These are phyloP conservation scores for Epichloe gansuensis DNA, from an alignment of 2,329 filamentous ascomycete genomes.

Conservation along the genomic window DNA sequence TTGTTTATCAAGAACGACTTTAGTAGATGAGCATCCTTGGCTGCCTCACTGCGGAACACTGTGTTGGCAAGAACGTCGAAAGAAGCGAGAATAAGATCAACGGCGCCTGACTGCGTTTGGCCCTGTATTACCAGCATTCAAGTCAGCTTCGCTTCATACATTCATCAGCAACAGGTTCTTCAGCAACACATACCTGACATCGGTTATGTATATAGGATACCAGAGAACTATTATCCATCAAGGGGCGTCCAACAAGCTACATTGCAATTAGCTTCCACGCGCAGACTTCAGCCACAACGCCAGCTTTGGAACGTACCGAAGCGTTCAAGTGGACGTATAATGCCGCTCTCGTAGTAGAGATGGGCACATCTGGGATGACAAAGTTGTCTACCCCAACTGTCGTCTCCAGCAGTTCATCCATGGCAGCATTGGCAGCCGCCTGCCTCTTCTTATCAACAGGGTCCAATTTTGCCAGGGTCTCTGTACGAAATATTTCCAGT, in stretches of 20 bases:
- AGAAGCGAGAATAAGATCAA: slow-evolving; percentile 75
- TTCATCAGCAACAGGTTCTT: background rate
- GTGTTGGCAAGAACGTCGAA: slow-evolving; percentile 86
- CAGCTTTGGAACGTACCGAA: slow-evolving; percentile 42
- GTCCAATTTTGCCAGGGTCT: slow-evolving; percentile 43
- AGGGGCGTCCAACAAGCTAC: slow-evolving; percentile 67
- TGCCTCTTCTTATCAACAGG: slow-evolving; percentile 41
- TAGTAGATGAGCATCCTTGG: slow-evolving; percentile 55
- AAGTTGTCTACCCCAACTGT: slow-evolving; percentile 43
- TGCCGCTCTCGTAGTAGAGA: slow-evolving; percentile 65
- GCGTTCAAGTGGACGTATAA: slow-evolving; percentile 80
- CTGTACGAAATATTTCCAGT: slow-evolving; percentile 45
- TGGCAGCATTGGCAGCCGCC: slow-evolving; percentile 31
- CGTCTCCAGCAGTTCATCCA: slow-evolving; percentile 47
- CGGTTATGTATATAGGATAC: slow-evolving; percentile 74
- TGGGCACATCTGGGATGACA: slow-evolving; percentile 51
- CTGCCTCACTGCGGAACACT: slow-evolving; percentile 53
- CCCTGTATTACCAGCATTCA: slow-evolving; percentile 33
- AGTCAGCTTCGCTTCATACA: slow-evolving; percentile 6
- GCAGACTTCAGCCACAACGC: background rate
- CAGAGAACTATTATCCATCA: slow-evolving; percentile 69
- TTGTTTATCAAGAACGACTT: slow-evolving; percentile 76
- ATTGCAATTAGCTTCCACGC: background rate
- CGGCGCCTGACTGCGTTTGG: slow-evolving; percentile 63
- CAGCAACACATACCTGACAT: slow-evolving; percentile 49